phyloP scores from a whole-genome alignment of 2,329 filamentous ascomycete species.

The Paecilomyces dactylethromorphus region DNA sequence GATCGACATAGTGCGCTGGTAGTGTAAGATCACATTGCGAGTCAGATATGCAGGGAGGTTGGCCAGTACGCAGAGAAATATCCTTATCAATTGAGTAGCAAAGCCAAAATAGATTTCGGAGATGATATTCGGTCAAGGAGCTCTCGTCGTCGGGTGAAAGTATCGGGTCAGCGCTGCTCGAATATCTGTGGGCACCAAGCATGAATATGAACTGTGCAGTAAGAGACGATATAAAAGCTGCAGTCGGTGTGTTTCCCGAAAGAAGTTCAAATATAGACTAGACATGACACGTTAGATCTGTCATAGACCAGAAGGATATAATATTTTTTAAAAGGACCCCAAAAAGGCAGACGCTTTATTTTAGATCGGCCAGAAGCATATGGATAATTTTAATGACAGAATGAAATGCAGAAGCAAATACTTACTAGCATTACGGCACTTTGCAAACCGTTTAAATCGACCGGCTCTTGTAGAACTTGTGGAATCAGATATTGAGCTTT shows the following conservation, averaged over 20 bases:
- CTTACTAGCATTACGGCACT: constrained; percentile 45
- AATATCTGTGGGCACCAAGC: constrained; percentile 40
- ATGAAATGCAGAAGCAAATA: neutral
- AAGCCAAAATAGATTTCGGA: constrained; percentile 48
- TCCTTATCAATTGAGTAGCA: constrained; percentile 52
- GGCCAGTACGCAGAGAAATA: constrained; percentile 47
- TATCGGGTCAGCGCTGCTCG: constrained; percentile 18
- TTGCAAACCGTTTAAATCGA: constrained; percentile 40
- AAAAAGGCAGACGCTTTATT: neutral
- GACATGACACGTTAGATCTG: neutral
- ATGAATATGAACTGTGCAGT: constrained; percentile 45
- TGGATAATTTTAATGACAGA: neutral
- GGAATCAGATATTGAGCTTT: constrained; percentile 39
- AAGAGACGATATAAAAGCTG: constrained; percentile 39
- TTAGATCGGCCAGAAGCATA: neutral
- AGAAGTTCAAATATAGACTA: constrained; percentile 40
- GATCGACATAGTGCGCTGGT: constrained; percentile 35
- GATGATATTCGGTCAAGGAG: constrained; percentile 17
- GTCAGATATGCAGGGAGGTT: constrained; percentile 46
- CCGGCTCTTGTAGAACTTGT: constrained; percentile 36
- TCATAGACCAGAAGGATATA: neutral
- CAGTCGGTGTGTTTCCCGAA: constrained; percentile 42
- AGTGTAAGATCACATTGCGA: constrained; percentile 49
- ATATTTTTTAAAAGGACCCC: neutral
- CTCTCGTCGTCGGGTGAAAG: constrained; percentile 7